Evolutionary conservation across 371 early-diverging fungal genomes (phyloP).

Genomic region (Gilbertella persicaria): DNA sequence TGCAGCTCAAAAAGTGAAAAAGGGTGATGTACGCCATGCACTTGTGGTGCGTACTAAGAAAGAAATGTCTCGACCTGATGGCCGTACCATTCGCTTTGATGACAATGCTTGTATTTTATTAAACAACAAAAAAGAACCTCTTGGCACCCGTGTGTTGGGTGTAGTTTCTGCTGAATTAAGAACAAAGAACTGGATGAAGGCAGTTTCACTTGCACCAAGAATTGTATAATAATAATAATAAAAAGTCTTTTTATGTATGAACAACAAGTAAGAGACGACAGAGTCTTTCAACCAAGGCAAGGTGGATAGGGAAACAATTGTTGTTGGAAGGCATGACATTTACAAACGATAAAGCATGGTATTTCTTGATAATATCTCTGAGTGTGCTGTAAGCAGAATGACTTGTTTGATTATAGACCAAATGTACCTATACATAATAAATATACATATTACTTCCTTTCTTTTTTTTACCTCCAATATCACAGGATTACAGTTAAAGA

Average conservation of each 20-base stretch:
- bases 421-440: slow-evolving; percentile 28
- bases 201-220: slow-evolving; percentile 91
- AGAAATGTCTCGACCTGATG: slow-evolving; percentile 90
- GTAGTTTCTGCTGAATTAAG: slow-evolving; percentile 89
- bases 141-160: slow-evolving; percentile 93
- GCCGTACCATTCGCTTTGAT: slow-evolving; percentile 92
- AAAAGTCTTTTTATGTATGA: slow-evolving; percentile 9
- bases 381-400: slow-evolving; percentile 47
- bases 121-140: slow-evolving; percentile 90
- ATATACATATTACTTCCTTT: neutral
- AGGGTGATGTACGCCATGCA: slow-evolving; percentile 94
- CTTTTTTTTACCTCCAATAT: slow-evolving; percentile 44
- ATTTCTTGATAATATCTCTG: slow-evolving; percentile 60
- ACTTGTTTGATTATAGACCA: slow-evolving; percentile 46
- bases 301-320: slow-evolving; percentile 58
- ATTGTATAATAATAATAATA: slow-evolving; percentile 65
- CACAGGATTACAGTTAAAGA: slow-evolving; percentile 45
- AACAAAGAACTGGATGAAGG: slow-evolving; percentile 95
- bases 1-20: slow-evolving; percentile 80
- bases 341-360: slow-evolving; percentile 58
- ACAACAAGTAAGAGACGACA: slow-evolving; percentile 43
- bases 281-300: slow-evolving; percentile 53
- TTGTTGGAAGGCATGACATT: slow-evolving; percentile 51
- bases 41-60: slow-evolving; percentile 92
- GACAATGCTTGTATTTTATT: slow-evolving; percentile 97